A percentile compares a stretch with the other conserved stretches of the same genome.
phyloP scores from a whole-genome alignment of 495 filamentous ascomycete genomes.

The Annulohypoxylon nitens region DNA sequence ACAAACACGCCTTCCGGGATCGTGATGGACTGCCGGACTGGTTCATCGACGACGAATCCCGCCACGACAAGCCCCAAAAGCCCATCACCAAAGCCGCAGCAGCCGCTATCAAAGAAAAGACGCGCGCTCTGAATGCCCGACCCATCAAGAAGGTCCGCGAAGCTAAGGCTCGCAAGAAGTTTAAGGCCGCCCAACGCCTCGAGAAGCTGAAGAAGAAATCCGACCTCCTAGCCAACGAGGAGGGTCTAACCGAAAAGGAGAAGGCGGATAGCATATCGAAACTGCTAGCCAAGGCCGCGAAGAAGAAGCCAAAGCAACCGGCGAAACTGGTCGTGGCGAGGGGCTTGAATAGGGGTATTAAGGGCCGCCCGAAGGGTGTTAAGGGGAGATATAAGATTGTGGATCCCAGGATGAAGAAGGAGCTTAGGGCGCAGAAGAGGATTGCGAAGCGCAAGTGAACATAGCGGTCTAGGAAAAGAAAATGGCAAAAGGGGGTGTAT shows the following conservation, averaged over 20 bases:
- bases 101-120: conserved; percentile 93
- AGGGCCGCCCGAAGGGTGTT: conserved; percentile 73
- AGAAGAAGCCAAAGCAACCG: conserved; percentile 86
- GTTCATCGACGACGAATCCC: conserved; percentile 94
- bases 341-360: conserved; percentile 85
- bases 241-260: conserved; percentile 92
- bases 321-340: conserved; percentile 92
- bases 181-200: conserved; percentile 88
- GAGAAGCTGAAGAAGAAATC: conserved; percentile 98
- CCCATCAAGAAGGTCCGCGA: conserved; percentile 99
- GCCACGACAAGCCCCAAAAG: conserved; percentile 84
- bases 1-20: conserved; percentile 91
- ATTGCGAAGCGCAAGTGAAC: conserved; percentile 59
- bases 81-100: conserved; percentile 92
- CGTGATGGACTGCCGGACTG: conserved; percentile 94
- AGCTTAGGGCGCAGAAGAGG: conserved; percentile 91
- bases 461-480: not conserved
- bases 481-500: not conserved
- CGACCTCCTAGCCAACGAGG: conserved; percentile 85
- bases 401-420: conserved; percentile 97
- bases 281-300: conserved; percentile 82
- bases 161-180: conserved; percentile 95
- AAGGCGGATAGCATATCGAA: conserved; percentile 87
- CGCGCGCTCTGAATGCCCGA: conserved; percentile 91
- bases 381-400: conserved; percentile 99